A percentile compares a stretch with the other conserved stretches of the same genome.
These are phyloP conservation scores for Lotmaria passim DNA, from an alignment of 208 protist genomes.

Conservation along the genomic window DNA sequence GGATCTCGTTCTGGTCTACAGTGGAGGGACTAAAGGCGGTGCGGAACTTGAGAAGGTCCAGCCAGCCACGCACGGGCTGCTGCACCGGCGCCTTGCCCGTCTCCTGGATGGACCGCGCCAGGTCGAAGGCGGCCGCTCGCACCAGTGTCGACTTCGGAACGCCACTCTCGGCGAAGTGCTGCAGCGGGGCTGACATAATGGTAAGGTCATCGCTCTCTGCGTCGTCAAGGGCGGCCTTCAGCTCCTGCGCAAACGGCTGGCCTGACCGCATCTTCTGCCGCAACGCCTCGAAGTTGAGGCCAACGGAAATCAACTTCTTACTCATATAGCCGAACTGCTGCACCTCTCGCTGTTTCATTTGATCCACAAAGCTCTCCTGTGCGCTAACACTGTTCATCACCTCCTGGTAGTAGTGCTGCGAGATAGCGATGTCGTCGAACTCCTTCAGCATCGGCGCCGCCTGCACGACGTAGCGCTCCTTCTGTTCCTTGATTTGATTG, in stretches of 20 bases:
- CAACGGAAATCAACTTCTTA: conserved; percentile 87
- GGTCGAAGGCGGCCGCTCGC: conserved; percentile 69
- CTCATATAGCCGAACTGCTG: conserved; percentile 84
- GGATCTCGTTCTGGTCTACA: conserved; percentile 53
- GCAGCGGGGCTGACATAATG: conserved; percentile 63
- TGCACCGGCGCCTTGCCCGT: conserved; percentile 55
- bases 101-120: conserved; percentile 82
- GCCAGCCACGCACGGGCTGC: conserved; percentile 69
- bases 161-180: conserved; percentile 37
- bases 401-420: conserved; percentile 87
- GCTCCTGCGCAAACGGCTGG: conserved; percentile 60
- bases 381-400: conserved; percentile 47
- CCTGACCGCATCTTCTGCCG: conserved; percentile 45
- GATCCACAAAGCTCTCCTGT: conserved; percentile 58
- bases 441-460: conserved; percentile 71
- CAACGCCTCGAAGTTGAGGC: conserved; percentile 80
- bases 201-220: conserved; percentile 77
- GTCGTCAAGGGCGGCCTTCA: conserved; percentile 67
- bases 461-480: conserved; percentile 48
- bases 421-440: conserved; percentile 77
- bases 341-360: conserved; percentile 65
- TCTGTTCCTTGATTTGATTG: conserved; percentile 48
- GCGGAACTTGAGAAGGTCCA: conserved; percentile 88
- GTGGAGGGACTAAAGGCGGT: conserved; percentile 74
- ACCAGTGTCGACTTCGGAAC: conserved; percentile 50